Evolutionary conservation across 2,329 filamentous ascomycete species (phyloP).

Genomic region (Acrodontium crateriforme): DNA sequence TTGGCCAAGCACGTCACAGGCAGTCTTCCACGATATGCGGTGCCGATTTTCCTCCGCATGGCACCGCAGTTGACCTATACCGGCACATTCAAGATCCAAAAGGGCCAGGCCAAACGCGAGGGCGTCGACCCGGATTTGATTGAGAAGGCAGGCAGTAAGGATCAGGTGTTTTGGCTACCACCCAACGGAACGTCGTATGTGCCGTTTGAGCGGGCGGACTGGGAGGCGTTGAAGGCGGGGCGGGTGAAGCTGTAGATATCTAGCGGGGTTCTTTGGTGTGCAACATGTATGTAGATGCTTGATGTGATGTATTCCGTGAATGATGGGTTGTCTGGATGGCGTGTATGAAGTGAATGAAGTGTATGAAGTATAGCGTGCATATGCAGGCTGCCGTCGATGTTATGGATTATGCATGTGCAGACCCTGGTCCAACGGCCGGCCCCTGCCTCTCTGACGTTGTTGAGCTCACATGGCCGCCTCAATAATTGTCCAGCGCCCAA

Average conservation of each 20-base stretch:
- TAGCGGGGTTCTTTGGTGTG: too few relatives aligned
- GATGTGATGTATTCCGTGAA: too few relatives aligned
- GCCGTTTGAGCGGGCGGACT: conserved; percentile 51
- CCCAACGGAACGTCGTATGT: conserved; percentile 46
- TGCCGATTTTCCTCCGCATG: conserved; percentile 63
- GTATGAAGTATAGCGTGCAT: too few relatives aligned
- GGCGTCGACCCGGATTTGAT: conserved; percentile 52
- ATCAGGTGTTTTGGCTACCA: conserved; percentile 52
- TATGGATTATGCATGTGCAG: too few relatives aligned
- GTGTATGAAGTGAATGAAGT: too few relatives aligned
- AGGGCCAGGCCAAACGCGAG: conserved; percentile 53
- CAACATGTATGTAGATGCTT: too few relatives aligned
- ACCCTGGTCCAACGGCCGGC: too few relatives aligned
- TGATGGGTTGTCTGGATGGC: too few relatives aligned
- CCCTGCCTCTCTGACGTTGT: too few relatives aligned
- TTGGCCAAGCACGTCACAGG: conserved; percentile 45
- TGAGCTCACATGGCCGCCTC: too few relatives aligned
- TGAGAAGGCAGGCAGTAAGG: conserved; percentile 32
- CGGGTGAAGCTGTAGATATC: conserved; percentile 61
- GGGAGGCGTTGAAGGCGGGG: conserved; percentile 52
- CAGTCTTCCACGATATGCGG: conserved; percentile 57
- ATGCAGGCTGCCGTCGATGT: too few relatives aligned
- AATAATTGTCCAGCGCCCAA: too few relatives aligned
- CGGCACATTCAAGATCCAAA: conserved; percentile 82
- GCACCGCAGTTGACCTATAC: conserved; percentile 51